Evolutionary conservation across 805 yeast genomes (phyloP).

Genomic region (Ogataea wickerhamii): DNA sequence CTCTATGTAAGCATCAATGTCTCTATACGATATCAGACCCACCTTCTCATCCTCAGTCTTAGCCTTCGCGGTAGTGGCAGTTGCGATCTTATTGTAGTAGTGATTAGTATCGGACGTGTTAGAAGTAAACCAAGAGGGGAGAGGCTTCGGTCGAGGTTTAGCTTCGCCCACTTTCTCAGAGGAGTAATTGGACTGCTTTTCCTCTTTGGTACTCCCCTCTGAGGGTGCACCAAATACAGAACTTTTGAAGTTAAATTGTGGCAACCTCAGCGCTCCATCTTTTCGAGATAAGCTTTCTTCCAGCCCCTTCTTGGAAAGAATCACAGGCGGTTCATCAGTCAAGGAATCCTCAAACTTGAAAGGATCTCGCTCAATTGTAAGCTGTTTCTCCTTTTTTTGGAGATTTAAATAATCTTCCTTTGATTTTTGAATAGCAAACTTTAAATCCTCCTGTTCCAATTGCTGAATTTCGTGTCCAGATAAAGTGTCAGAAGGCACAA

Average conservation of each 20-base stretch:
- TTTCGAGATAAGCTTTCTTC: constrained; percentile 7
- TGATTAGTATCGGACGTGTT: constrained; percentile 4
- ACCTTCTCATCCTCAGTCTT: constrained; percentile 41
- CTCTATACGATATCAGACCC: constrained; percentile 51
- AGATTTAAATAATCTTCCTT: constrained; percentile 38
- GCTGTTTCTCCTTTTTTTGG: constrained; percentile 27
- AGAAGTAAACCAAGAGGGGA: constrained; percentile 23
- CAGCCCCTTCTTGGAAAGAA: constrained; percentile 21
- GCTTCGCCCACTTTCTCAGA: background rate
- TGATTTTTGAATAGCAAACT: constrained; percentile 45
- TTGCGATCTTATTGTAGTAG: constrained; percentile 2
- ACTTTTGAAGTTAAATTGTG: constrained; percentile 14
- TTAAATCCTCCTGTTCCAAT: constrained; percentile 31
- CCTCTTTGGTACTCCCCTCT: background rate
- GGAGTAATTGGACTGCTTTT: background rate
- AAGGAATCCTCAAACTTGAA: constrained; percentile 5
- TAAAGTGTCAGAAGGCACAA: constrained; percentile 4
- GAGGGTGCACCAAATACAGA: constrained; percentile 6
- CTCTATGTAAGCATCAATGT: constrained; percentile 36
- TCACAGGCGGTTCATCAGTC: constrained; percentile 19
- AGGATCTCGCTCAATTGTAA: constrained; percentile 1
- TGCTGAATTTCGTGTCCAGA: background rate
- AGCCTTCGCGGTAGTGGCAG: background rate
- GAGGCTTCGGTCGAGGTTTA: constrained; percentile 6
- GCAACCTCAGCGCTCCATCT: constrained; percentile 12